Evolutionary conservation across 257 asterid species (phyloP).

Genomic region (Craterostigma plantagineum): DNA sequence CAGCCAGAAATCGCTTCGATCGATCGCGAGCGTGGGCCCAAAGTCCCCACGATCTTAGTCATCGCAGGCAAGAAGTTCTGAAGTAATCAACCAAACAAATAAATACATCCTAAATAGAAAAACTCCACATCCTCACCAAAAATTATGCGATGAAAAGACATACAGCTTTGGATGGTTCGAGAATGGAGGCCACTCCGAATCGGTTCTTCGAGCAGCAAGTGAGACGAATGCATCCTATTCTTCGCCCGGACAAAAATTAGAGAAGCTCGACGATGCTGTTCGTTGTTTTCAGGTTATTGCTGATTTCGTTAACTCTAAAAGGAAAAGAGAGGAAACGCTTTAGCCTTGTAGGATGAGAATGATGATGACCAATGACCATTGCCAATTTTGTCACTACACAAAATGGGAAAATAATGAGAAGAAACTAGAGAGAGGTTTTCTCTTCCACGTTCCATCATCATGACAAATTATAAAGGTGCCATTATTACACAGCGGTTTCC

Average conservation of each 20-base stretch:
- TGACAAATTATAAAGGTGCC: too few relatives aligned
- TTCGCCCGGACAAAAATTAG: background rate
- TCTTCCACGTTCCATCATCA: too few relatives aligned
- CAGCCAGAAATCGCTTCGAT: constrained; percentile 38
- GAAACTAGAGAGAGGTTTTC: too few relatives aligned
- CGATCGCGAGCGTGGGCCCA: constrained; percentile 36
- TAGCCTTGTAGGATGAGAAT: too few relatives aligned
- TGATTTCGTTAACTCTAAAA: too few relatives aligned
- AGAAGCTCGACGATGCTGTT: too few relatives aligned
- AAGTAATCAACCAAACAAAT: constrained; percentile 3
- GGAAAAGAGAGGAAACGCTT: too few relatives aligned
- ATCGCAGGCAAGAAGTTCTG: constrained; percentile 47
- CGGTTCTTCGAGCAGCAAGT: constrained; percentile 78
- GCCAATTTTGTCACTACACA: too few relatives aligned
- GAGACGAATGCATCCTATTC: constrained; percentile 59
- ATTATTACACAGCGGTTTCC: too few relatives aligned
- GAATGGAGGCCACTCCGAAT: constrained; percentile 80
- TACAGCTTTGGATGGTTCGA: constrained; percentile 44
- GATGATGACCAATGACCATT: too few relatives aligned
- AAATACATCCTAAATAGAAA: background rate
- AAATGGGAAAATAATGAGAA: too few relatives aligned
- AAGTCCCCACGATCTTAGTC: constrained; percentile 56
- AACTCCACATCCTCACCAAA: background rate
- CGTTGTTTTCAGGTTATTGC: too few relatives aligned
- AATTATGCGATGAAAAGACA: background rate